Evolutionary conservation across 2,329 filamentous ascomycete species (phyloP).

Genomic region (Aspergillus transmontanensis): DNA sequence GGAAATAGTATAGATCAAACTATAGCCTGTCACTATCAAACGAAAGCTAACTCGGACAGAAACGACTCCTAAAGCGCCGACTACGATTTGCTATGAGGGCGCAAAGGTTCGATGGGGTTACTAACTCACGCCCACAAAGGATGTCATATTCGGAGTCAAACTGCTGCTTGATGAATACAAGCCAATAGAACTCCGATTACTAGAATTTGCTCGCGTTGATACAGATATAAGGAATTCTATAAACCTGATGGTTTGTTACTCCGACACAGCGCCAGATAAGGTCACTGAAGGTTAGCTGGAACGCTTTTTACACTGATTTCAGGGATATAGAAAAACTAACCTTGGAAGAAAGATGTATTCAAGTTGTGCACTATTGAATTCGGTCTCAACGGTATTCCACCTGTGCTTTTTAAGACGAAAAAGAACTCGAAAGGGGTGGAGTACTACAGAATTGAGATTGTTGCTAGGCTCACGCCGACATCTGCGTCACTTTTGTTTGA

Average conservation of each 20-base stretch:
- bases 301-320: background rate
- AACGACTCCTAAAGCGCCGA: no score
- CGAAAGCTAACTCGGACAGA: no score
- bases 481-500: conserved; percentile 26
- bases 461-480: conserved; percentile 19
- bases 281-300: background rate
- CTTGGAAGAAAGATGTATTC: conserved; percentile 5
- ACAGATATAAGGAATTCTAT: accelerated
- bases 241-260: conserved; percentile 12
- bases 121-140: no score
- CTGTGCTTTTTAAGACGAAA: conserved; percentile 11
- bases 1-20: no score
- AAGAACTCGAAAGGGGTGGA: conserved; percentile 12
- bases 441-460: conserved; percentile 14
- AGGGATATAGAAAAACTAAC: background rate
- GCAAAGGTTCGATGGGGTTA: no score
- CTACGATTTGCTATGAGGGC: no score
- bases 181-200: conserved; percentile 11
- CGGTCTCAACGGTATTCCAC: conserved; percentile 23
- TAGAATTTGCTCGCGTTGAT: accelerated
- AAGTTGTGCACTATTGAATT: conserved; percentile 17
- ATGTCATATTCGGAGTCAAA: no score
- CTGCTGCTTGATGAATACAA: no score
- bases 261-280: background rate
- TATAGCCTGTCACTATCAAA: no score